Percentiles rank a stretch among this genome's conserved stretches.
Evolutionary conservation across 805 yeast species (phyloP).

Genomic region (Danielia reshetovae): DNA sequence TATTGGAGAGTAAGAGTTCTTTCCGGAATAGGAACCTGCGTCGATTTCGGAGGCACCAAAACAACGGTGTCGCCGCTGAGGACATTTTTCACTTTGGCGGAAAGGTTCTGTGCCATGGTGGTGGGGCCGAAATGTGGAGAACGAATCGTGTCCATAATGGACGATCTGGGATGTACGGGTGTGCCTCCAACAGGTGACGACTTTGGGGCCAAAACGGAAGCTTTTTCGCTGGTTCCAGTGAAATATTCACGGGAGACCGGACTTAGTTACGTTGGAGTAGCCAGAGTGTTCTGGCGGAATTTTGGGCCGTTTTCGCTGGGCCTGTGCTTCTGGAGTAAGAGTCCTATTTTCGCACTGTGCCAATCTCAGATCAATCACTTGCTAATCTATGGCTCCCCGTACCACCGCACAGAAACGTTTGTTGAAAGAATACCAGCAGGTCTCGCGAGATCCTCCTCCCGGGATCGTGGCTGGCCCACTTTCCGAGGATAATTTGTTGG

Average conservation of each 20-base stretch:
- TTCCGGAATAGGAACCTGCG: conserved; percentile 48
- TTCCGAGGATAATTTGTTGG: conserved; percentile 64
- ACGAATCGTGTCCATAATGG: conserved; percentile 1
- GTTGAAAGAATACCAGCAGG: conserved; percentile 84
- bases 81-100: conserved; percentile 67
- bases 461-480: conserved; percentile 94
- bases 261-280: too few species aligned
- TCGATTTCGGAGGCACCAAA: conserved; percentile 45
- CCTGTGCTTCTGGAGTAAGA: too few species aligned
- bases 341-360: too few species aligned
- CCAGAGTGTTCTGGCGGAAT: too few species aligned
- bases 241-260: too few species aligned
- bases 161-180: conserved; percentile 1
- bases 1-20: conserved; percentile 61
- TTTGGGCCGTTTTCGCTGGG: too few species aligned
- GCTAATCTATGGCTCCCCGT: conserved; percentile 10
- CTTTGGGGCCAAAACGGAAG: too few species aligned
- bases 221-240: too few species aligned
- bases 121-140: too few species aligned
- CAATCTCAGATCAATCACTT: too few species aligned
- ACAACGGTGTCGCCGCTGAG: conserved; percentile 69
- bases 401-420: conserved; percentile 81
- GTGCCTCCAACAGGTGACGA: background rate
- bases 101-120: conserved; percentile 5
- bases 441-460: conserved; percentile 83